Base-by-base conservation (phyloP, 164 flowering plant genomes). In the Tetrastigma voinierianum region DNA sequence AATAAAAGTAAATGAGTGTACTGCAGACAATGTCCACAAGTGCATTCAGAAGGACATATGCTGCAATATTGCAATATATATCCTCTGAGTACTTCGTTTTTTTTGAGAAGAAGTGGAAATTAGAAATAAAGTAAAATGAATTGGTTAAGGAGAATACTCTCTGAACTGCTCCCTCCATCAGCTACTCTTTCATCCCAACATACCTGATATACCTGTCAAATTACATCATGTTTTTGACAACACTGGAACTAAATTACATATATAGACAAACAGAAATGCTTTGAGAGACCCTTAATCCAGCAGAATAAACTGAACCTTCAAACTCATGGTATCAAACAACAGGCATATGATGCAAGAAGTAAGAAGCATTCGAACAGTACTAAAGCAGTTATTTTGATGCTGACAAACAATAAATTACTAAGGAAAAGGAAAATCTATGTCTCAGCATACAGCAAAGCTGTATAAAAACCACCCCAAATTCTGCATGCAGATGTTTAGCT, bases 81-180 rank as follows among this genome's bases (percentile, higher is more conserved):
- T 25, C 8, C 24, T 67, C 51, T 17, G 10, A 10, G 23, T 51
- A 40, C 15, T 8, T 3, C 1, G 16, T 2, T 6, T n/a, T n/a
- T 2, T 6, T 2, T 11, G 17, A 49, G 1, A 20, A 9, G 20
- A 51, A n/a, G 18, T 10, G 61, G 52, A 40, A 25, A 70, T 9
- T 8, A 24, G 11, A 20, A 44, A 9, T 32, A 45, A 60, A 64
- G 2, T 11, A 24, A 64, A 59, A 13, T 57, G 16, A 11, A 65
- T 57, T 25, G 17, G 61, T 15, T 23, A 59, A 72, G 66, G 48
- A 57, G 10, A 65, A 45, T 87, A 86, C 92, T 90, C 51, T 49
- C 74, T 64, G 68, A 71, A 67, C 62, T 71, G 77, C 69, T 69
- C 70, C 64, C 75, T 63, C 61, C 79, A 46, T 51, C 66, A 17